Evolutionary conservation across 2,329 filamentous ascomycete genomes (phyloP).

Genomic region (Trichophyton benhamiae): DNA sequence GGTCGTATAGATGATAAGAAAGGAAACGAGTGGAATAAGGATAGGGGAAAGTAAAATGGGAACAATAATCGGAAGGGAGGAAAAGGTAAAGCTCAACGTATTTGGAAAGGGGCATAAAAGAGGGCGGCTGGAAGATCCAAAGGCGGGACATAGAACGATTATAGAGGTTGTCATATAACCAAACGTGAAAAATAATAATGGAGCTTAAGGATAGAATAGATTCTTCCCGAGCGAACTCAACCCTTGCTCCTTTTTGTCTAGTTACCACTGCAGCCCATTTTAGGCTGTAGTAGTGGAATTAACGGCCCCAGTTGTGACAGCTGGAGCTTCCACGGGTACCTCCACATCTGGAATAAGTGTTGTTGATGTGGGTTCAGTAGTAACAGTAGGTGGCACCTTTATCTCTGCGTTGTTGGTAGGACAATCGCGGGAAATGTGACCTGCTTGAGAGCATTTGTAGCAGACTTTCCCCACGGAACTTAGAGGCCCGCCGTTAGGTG

Average conservation of each 20-base stretch:
- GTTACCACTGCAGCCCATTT: not conserved
- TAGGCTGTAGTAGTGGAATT: slow-evolving; percentile 16
- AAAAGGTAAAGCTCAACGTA: slow-evolving; percentile 28
- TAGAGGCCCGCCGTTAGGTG: slow-evolving; percentile 86
- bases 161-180: not conserved
- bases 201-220: not conserved
- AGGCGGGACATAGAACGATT: not conserved
- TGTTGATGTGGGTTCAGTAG: slow-evolving; percentile 27
- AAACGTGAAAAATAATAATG: not conserved
- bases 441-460: slow-evolving; percentile 92
- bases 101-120: slow-evolving; percentile 9
- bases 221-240: not conserved
- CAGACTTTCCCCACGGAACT: slow-evolving; percentile 97
- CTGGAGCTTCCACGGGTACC: slow-evolving; percentile 23
- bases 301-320: slow-evolving; percentile 33
- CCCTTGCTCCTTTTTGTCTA: not conserved
- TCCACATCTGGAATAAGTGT: slow-evolving; percentile 25
- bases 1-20: slow-evolving; percentile 30
- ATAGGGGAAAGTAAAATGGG: slow-evolving; percentile 14
- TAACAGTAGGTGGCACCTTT: slow-evolving; percentile 16
- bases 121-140: not conserved
- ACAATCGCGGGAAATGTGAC: slow-evolving; percentile 93
- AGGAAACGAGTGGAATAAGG: not conserved
- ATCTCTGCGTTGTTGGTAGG: slow-evolving; percentile 55
- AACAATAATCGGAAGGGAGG: slow-evolving; percentile 17